phyloP scores from a whole-genome alignment of 2,329 filamentous ascomycete species.

The Biscogniauxia sp. region DNA sequence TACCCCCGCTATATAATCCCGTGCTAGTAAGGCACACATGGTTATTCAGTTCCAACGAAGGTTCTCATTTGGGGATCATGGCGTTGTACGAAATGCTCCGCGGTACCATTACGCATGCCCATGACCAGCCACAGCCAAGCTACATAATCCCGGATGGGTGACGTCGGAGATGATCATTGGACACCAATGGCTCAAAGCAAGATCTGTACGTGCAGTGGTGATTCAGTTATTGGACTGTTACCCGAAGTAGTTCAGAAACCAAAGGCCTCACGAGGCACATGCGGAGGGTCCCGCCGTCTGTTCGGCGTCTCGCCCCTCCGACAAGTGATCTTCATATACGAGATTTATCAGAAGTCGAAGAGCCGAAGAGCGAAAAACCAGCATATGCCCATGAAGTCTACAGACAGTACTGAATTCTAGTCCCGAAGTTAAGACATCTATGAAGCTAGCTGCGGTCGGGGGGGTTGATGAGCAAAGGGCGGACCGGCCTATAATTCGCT shows the following conservation, averaged over 20 bases:
- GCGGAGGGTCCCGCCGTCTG: neutral
- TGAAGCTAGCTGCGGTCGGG: too few relatives aligned
- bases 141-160: neutral
- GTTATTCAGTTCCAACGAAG: neutral
- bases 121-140: neutral
- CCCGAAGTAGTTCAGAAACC: neutral
- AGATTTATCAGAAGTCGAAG: neutral
- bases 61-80: neutral
- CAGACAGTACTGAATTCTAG: too few relatives aligned
- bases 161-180: neutral
- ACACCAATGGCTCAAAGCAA: neutral
- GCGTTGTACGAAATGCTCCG: neutral
- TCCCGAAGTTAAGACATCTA: too few relatives aligned
- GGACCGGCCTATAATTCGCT: too few relatives aligned
- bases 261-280: neutral
- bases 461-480: too few relatives aligned
- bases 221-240: neutral
- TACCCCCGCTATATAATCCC: too few relatives aligned
- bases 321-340: neutral
- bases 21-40: neutral
- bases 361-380: neutral
- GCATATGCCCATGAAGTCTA: too few relatives aligned
- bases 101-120: neutral
- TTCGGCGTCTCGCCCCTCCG: neutral
- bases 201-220: too few relatives aligned